Conservation (phyloP, 108 stramenopile genomes). For the Nitzschia palea region DNA sequence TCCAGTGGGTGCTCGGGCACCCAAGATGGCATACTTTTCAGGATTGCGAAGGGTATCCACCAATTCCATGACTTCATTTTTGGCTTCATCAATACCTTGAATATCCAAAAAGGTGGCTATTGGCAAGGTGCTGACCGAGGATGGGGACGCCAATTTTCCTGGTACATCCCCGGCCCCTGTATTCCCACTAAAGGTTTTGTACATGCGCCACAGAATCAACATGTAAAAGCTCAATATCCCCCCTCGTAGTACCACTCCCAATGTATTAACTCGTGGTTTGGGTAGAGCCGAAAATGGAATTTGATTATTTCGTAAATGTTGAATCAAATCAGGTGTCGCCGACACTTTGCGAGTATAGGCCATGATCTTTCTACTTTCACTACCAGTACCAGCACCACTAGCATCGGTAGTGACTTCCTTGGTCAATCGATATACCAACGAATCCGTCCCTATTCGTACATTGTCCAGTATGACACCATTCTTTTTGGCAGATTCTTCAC, state of each 20-base stretch:
- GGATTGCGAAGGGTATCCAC: conserved; percentile 85
- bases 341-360: conserved; percentile 59
- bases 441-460: conserved; percentile 59
- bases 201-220: conserved; percentile 67
- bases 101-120: conserved; percentile 79
- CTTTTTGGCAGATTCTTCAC: conserved; percentile 34
- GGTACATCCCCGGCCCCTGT: conserved; percentile 48
- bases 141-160: conserved; percentile 59
- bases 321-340: conserved; percentile 63
- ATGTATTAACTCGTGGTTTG: conserved; percentile 39
- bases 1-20: conserved; percentile 84
- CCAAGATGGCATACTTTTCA: conserved; percentile 80
- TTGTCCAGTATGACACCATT: conserved; percentile 41
- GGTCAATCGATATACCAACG: conserved; percentile 50
- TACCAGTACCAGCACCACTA: no score
- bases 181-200: conserved; percentile 52
- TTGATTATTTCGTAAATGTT: conserved; percentile 41
- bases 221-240: conserved; percentile 60
- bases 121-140: conserved; percentile 31
- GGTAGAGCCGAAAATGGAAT: conserved; percentile 71
- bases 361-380: conserved; percentile 14
- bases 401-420: conserved; percentile 34
- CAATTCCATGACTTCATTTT: conserved; percentile 87
- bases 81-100: conserved; percentile 83
- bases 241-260: conserved; percentile 36